Evolutionary conservation across 768 basidiomycete species (phyloP).

Genomic region (Pulveroboletus sp.): DNA sequence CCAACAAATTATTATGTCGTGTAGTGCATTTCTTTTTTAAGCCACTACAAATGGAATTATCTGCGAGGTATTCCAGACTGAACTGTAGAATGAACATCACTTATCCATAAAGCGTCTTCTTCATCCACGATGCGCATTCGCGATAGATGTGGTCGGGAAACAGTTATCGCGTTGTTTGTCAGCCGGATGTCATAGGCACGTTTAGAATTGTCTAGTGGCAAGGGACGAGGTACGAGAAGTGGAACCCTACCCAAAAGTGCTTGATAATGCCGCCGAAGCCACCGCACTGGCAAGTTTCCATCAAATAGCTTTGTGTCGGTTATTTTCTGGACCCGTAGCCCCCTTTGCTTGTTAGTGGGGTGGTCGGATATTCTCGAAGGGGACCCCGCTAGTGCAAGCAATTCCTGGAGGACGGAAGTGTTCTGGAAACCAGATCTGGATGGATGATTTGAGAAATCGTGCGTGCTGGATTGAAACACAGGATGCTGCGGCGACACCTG

Average conservation of each 20-base stretch:
- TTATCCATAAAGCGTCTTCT: constrained; percentile 36
- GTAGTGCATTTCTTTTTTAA: too few species aligned
- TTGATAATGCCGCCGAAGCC: constrained; percentile 51
- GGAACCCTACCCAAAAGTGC: constrained; percentile 59
- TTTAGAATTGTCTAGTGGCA: constrained; percentile 1
- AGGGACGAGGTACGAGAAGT: constrained; percentile 37
- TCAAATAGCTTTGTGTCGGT: constrained; percentile 12
- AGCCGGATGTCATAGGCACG: constrained; percentile 30
- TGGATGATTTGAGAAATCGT: constrained; percentile 21
- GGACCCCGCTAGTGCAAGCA: constrained; percentile 41
- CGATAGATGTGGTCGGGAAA: constrained; percentile 11
- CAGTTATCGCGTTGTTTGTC: constrained; percentile 27
- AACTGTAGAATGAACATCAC: constrained; percentile 2
- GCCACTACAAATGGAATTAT: neutral
- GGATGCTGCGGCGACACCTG: constrained; percentile 35
- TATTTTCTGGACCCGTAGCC: neutral
- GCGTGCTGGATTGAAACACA: constrained; percentile 2
- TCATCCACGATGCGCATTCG: constrained; percentile 23
- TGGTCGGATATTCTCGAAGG: constrained; percentile 23
- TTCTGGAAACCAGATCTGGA: constrained; percentile 41
- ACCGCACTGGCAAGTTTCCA: constrained; percentile 19
- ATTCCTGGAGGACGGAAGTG: constrained; percentile 38
- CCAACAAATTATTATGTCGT: too few species aligned
- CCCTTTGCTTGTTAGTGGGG: constrained; percentile 27
- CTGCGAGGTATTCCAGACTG: neutral